These are phyloP conservation scores for Hortiboletus campestris DNA, from an alignment of 768 basidiomycete species.

Conservation along the genomic window DNA sequence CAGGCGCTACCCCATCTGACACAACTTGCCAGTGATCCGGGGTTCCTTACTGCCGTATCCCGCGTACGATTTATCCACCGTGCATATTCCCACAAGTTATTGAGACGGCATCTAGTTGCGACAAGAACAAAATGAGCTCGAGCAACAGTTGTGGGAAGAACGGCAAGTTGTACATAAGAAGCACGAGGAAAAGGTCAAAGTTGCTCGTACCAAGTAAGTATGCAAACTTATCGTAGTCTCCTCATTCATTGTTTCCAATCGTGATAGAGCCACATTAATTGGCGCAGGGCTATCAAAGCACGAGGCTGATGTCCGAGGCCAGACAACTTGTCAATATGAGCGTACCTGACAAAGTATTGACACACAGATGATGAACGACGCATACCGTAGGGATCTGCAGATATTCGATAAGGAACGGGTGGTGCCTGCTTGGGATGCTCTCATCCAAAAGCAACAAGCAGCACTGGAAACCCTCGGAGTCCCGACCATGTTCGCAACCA, in stretches of 20 bases:
- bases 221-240: constrained; percentile 1
- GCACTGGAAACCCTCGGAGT: constrained; percentile 58
- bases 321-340: constrained; percentile 1
- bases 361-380: constrained; percentile 60
- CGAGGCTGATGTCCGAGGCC: constrained; percentile 43
- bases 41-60: constrained; percentile 47
- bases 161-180: constrained; percentile 58
- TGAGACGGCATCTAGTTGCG: constrained; percentile 50
- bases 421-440: constrained; percentile 72
- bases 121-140: constrained; percentile 66
- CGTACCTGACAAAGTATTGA: constrained; percentile 16
- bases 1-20: constrained; percentile 69
- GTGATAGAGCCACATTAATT: constrained; percentile 61
- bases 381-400: constrained; percentile 61
- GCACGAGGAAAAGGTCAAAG: constrained; percentile 70
- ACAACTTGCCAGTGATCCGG: constrained; percentile 51
- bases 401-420: constrained; percentile 71
- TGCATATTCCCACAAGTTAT: constrained; percentile 1
- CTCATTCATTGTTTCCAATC: constrained; percentile 1
- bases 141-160: constrained; percentile 67
- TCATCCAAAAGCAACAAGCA: constrained; percentile 69
- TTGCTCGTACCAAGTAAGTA: constrained; percentile 63
- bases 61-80: constrained; percentile 42
- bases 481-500: constrained; percentile 69
- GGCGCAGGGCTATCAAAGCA: constrained; percentile 64